Base-by-base conservation (phyloP, 2,329 filamentous ascomycete genomes). In the Trichoderma atrobrunneum region DNA sequence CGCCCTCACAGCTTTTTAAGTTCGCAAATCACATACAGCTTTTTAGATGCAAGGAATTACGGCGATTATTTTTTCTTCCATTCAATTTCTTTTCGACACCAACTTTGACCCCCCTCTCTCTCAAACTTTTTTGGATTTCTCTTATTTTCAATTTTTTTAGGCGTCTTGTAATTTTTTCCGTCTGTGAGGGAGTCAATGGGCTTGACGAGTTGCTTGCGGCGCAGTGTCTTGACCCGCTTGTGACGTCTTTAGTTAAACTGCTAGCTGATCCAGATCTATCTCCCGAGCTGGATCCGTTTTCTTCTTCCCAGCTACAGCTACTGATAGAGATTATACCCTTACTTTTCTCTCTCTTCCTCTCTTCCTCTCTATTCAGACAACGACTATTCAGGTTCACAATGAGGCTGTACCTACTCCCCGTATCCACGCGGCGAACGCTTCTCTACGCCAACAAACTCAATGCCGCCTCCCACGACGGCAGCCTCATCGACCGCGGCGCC, bases 371-470 rank as follows among this genome's bases (percentile, higher is more conserved):
- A 24, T 24, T 24, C 57, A 21, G 0, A 11, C 18, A 7, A 26
- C 56, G n/a, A 60, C 8, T 5, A 30, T 5, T 39, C 28, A n/a
- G 34, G n/a, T 24, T 74, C 78, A 83, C 80, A 73, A 98, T 99
- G 96, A 93, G 94, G 81, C 88, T 99, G 82, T 97, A 94, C 84
- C 90, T 99, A 75, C 89, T 99, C 72, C 96, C 96, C 74, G 92
- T 99, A 78, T 97, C 95, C 73, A 97, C 94, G 76, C 90, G 93
- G 79, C 92, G 95, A 78, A 95, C 94, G 66, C 89, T 99, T 74
- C 90, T 99, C 78, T 98, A 97, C 85, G 97, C 93, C 82, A 93
- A 97, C 79, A 91, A 92, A 75, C 84, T 93, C 74, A 87, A 90
- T 78, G 21, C 57, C 12, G 82, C 85, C 10, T 83, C 86, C 51